Percentiles rank a stretch among this genome's conserved stretches.
Conservation (phyloP, 2,329 filamentous ascomycete genomes). For the Monilinia fructicola region DNA sequence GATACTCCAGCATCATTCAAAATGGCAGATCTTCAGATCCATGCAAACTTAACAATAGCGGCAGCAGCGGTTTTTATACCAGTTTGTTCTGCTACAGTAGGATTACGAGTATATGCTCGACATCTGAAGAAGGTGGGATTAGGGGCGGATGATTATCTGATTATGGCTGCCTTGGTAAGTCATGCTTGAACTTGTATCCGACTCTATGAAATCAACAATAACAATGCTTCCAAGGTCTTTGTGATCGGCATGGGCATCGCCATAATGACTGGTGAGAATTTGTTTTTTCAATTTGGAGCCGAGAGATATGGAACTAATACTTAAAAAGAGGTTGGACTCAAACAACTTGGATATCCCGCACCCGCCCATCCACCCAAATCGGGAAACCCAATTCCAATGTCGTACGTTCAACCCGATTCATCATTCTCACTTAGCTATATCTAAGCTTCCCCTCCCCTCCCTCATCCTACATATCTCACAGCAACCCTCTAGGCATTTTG, state of each 20-base stretch:
- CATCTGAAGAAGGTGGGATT: conserved; percentile 11
- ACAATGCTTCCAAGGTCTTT: conserved; percentile 5
- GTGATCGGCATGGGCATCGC: conserved; percentile 19
- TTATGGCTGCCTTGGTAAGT: conserved; percentile 18
- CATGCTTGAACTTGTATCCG: neutral
- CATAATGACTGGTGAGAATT: conserved; percentile 12
- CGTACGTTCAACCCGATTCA: neutral
- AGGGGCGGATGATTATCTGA: conserved; percentile 21
- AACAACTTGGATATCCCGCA: conserved; percentile 18
- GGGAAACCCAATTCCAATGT: conserved; percentile 17
- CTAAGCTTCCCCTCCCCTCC: too few relatives aligned
- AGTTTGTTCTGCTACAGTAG: neutral
- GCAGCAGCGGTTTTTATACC: conserved; percentile 16
- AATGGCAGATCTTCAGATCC: conserved; percentile 20
- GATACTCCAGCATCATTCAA: neutral
- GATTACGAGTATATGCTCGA: conserved; percentile 15
- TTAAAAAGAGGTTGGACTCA: conserved; percentile 11
- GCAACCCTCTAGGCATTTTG: conserved; percentile 7
- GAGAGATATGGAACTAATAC: neutral
- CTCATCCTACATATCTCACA: neutral
- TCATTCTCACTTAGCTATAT: too few relatives aligned
- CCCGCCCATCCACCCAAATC: neutral
- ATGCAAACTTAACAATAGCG: conserved; percentile 11
- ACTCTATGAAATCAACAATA: neutral
- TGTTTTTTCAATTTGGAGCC: neutral